Conservation (phyloP, 495 filamentous ascomycete species). For the Xylaria intraflava region DNA sequence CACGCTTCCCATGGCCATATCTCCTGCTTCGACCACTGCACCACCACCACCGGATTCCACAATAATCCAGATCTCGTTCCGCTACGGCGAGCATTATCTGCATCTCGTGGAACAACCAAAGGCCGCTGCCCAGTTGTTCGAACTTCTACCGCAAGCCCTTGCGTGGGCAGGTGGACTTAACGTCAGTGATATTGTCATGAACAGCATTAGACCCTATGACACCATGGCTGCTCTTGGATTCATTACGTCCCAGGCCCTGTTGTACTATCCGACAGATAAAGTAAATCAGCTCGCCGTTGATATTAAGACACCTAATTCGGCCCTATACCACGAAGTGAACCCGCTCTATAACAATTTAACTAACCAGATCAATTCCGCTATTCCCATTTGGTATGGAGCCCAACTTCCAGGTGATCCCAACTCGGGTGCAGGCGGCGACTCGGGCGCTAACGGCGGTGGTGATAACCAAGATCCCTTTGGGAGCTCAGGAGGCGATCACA, state of each 20-base stretch:
- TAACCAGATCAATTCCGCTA: constrained; percentile 72
- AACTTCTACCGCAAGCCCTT: constrained; percentile 68
- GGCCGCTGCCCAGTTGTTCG: constrained; percentile 82
- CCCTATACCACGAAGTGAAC: constrained; percentile 64
- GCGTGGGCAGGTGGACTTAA: constrained; percentile 55
- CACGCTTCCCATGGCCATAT: constrained; percentile 65
- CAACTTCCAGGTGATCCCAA: constrained; percentile 32
- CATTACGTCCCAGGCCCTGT: constrained; percentile 73
- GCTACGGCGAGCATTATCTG: constrained; percentile 67
- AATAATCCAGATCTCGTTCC: constrained; percentile 80
- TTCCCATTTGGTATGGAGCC: constrained; percentile 64
- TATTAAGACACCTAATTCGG: constrained; percentile 59
- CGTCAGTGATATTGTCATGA: constrained; percentile 52
- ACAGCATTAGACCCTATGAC: constrained; percentile 70
- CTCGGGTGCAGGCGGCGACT: constrained; percentile 21
- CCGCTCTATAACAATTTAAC: constrained; percentile 60
- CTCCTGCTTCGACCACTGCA: constrained; percentile 41
- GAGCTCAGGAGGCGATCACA: constrained; percentile 31
- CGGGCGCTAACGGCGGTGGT: constrained; percentile 14
- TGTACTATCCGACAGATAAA: constrained; percentile 62
- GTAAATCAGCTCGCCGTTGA: constrained; percentile 56
- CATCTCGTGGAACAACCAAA: constrained; percentile 66
- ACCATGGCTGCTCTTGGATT: constrained; percentile 63
- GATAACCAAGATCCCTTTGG: constrained; percentile 34
- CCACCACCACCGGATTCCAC: constrained; percentile 51